These are phyloP conservation scores for Pisolithus albus DNA, from an alignment of 768 basidiomycete species.

Conservation along the genomic window DNA sequence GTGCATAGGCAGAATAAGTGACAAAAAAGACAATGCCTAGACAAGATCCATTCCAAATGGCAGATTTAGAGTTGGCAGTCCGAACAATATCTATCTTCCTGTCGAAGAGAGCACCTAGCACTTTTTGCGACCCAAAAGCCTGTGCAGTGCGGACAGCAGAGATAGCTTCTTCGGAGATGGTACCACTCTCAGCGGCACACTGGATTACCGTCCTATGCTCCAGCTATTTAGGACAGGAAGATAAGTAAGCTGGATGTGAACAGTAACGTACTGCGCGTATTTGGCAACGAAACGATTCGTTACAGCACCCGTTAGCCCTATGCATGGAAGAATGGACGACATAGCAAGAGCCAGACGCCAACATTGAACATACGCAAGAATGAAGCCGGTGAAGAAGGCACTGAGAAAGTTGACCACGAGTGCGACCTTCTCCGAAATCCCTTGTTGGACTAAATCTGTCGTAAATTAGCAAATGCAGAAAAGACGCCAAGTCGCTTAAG, in stretches of 20 bases:
- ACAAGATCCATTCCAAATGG: slow-evolving; percentile 53
- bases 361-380: slow-evolving; percentile 56
- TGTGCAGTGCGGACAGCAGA: slow-evolving; percentile 84
- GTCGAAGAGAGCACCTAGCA: slow-evolving; percentile 62
- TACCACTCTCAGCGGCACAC: slow-evolving; percentile 71
- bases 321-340: slow-evolving; percentile 78
- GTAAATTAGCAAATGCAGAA: background rate
- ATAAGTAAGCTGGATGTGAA: background rate
- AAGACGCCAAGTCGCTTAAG: background rate
- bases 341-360: slow-evolving; percentile 85
- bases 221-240: background rate
- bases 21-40: slow-evolving; percentile 76
- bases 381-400: slow-evolving; percentile 76
- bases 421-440: slow-evolving; percentile 84
- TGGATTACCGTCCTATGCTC: slow-evolving; percentile 50
- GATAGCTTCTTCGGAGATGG: slow-evolving; percentile 88
- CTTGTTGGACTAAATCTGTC: slow-evolving; percentile 81
- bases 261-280: slow-evolving; percentile 54
- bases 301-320: slow-evolving; percentile 60
- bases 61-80: slow-evolving; percentile 48
- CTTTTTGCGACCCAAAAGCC: slow-evolving; percentile 78
- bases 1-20: slow-evolving; percentile 68
- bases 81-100: slow-evolving; percentile 47
- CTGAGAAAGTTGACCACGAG: slow-evolving; percentile 55
- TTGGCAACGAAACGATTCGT: slow-evolving; percentile 64